Base-by-base conservation (phyloP, 495 filamentous ascomycete species). In the Astrothelium macrocarpum region DNA sequence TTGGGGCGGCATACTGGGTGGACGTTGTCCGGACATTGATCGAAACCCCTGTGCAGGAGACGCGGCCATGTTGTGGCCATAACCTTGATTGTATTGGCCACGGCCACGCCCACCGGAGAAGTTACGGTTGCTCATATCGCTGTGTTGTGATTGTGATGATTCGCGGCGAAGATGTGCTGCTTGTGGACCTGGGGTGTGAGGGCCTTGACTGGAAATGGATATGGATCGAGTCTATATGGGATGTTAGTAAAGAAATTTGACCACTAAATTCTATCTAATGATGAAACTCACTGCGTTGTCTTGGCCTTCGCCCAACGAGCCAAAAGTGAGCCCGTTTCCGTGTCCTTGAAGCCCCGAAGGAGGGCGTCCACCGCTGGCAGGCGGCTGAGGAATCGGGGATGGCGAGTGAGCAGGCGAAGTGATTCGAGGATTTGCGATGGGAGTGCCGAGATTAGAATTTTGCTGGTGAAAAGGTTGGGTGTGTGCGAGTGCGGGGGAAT, bases 321-420 rank as follows among this genome's bases (percentile, higher is more conserved):
- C 91, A 78, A 96, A 96, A 67, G 83, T 90, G 62, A 89, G 69
- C 71, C 78, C 80, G 68, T 83, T 83, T 25, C 79, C 79, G 67
- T 85, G 84, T 64, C 80, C 80, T 66, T 86, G 84, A 67, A 87
- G 80, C 53, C 81, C 82, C 12, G 89, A 88, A 32, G 88, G 88
- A 49, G 90, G 90, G 74, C 88, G 82, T 68, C 90, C 90, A 70
- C 91, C 91, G 74, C 90, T 95, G 42, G 87, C 87, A 42, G 88
- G 83, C 58, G 88, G 89, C 73, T 90, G 88, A 23, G 91, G 91
- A 61, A 97, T 97, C 5, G 92, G 92, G 25, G 88, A 90, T 2
- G 92, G 92, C 16, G 92, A 96, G 71, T 87, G 86, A 32, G 73
- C 78, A 69, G 79, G 77, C 43, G 87, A 85, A 62, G 87, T 84